phyloP scores from a whole-genome alignment of 2,329 filamentous ascomycete genomes.

The Neofusicoccum sp. region DNA sequence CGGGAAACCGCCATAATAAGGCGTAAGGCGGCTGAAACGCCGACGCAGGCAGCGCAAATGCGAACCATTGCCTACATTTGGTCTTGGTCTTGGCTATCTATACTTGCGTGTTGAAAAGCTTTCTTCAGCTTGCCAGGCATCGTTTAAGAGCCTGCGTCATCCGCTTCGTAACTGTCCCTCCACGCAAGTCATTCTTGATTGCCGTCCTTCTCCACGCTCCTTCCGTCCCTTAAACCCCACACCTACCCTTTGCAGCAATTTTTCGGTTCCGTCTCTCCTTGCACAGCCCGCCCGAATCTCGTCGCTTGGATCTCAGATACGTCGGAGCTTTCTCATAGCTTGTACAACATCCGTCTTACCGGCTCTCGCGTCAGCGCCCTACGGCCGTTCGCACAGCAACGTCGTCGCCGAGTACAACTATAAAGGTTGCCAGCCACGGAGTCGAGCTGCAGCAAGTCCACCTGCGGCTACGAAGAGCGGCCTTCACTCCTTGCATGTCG shows the following conservation, averaged over 20 bases:
- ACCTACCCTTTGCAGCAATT: neutral
- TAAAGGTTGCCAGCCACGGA: neutral
- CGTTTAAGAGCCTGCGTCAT: neutral
- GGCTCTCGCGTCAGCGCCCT: constrained; percentile 8
- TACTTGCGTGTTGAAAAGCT: neutral
- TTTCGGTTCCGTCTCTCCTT: neutral
- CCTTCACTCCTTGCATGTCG: neutral
- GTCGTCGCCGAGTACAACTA: neutral
- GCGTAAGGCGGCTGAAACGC: neutral
- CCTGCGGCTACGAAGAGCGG: neutral
- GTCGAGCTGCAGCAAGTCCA: neutral
- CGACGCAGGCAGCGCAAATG: neutral
- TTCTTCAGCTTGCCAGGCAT: neutral
- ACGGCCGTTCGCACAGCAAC: neutral
- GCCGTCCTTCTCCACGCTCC: constrained; percentile 2
- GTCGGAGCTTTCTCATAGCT: neutral
- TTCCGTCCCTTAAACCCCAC: neutral
- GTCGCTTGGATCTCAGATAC: neutral
- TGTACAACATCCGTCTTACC: constrained; percentile 3
- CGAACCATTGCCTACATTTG: neutral
- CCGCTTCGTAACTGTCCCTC: neutral
- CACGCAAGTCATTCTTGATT: neutral
- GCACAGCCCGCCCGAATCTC: neutral
- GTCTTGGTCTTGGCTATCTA: neutral
- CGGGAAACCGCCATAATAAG: neutral